These are phyloP conservation scores for Pythium biforme DNA, from an alignment of 352 stramenopile species.

Conservation along the genomic window DNA sequence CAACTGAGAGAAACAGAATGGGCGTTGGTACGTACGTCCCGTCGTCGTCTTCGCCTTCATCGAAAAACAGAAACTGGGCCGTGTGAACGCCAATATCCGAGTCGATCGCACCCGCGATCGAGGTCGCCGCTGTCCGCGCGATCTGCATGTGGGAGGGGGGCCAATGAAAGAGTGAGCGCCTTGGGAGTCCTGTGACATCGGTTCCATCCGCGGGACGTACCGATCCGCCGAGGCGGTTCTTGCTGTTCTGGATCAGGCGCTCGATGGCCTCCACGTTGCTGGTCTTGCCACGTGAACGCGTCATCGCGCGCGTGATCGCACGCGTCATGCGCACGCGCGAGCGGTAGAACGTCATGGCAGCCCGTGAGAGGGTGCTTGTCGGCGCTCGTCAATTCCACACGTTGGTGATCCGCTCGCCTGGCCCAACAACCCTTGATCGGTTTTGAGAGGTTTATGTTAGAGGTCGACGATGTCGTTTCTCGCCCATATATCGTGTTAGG, in stretches of 20 bases:
- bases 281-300: conserved; percentile 48
- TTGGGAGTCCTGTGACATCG: neutral
- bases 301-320: conserved; percentile 58
- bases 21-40: conserved; percentile 54
- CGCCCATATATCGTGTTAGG: no score
- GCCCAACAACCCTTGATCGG: conserved; percentile 24
- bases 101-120: conserved; percentile 51
- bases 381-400: conserved; percentile 16
- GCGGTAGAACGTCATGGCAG: conserved; percentile 68
- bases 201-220: conserved; percentile 31
- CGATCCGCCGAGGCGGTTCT: conserved; percentile 61
- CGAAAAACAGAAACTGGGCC: conserved; percentile 72
- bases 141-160: conserved; percentile 33
- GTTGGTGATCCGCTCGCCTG: conserved; percentile 14
- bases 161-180: neutral
- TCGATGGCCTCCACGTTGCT: conserved; percentile 49
- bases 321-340: conserved; percentile 62
- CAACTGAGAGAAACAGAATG: neutral
- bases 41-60: conserved; percentile 76
- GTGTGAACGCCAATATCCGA: conserved; percentile 55
- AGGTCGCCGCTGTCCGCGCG: conserved; percentile 41
- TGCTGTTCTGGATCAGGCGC: conserved; percentile 59
- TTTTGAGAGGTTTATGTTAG: conserved; percentile 13
- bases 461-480: no score
- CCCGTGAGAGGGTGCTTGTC: no score